Evolutionary conservation across 768 basidiomycete species (phyloP).

Genomic region (Leccinum broughii): DNA sequence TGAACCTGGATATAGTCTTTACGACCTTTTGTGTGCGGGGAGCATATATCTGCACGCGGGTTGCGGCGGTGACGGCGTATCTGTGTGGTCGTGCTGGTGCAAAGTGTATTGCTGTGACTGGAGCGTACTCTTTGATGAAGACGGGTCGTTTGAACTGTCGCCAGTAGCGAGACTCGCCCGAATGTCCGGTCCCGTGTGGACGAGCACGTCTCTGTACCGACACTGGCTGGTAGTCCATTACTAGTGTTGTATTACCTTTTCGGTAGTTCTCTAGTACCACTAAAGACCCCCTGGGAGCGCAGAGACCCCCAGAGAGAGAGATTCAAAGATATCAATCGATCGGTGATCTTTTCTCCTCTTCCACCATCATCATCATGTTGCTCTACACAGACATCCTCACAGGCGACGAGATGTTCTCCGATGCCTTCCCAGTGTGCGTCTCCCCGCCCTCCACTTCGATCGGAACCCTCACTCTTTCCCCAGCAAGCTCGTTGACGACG

Average conservation of each 20-base stretch:
- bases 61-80: slow-evolving; percentile 94
- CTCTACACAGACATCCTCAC: slow-evolving; percentile 73
- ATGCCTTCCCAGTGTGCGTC: slow-evolving; percentile 84
- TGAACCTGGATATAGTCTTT: slow-evolving; percentile 96
- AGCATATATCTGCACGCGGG: slow-evolving; percentile 92
- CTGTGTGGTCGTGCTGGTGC: slow-evolving; percentile 83
- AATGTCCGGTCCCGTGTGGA: slow-evolving; percentile 58
- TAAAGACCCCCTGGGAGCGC: not conserved
- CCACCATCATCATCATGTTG: slow-evolving; percentile 52
- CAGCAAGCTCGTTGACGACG: slow-evolving; percentile 76
- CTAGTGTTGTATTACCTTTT: too few species aligned
- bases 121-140: slow-evolving; percentile 96
- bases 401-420: slow-evolving; percentile 90
- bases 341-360: not conserved
- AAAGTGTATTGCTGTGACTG: slow-evolving; percentile 94
- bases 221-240: slow-evolving; percentile 83
- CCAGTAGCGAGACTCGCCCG: slow-evolving; percentile 81
- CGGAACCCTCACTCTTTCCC: slow-evolving; percentile 8
- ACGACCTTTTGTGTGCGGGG: slow-evolving; percentile 95
- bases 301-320: slow-evolving; percentile 13
- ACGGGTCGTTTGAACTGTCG: slow-evolving; percentile 86
- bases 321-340: slow-evolving; percentile 20
- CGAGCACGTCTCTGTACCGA: slow-evolving; percentile 60
- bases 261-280: too few species aligned
- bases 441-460: not conserved